Conservation (phyloP, 2,329 filamentous ascomycete genomes). For the Alternaria brassicae region DNA sequence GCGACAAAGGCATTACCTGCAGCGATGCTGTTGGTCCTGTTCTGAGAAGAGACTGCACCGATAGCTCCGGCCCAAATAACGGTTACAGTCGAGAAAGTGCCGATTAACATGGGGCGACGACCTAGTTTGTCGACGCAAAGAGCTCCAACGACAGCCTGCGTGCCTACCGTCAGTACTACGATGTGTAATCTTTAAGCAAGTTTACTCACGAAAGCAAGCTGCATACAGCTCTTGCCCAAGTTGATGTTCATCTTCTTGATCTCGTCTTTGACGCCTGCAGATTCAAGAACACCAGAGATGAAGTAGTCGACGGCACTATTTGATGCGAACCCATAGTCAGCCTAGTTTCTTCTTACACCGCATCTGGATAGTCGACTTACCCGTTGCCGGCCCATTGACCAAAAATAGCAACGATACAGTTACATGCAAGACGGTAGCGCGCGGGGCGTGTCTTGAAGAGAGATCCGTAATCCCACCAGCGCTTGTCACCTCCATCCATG, state of each 20-base stretch:
- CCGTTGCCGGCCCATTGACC: constrained; percentile 54
- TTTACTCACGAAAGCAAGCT: constrained; percentile 38
- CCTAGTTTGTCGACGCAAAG: constrained; percentile 44
- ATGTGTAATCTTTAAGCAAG: no score
- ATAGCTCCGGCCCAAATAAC: constrained; percentile 40
- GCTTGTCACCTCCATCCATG: constrained; percentile 62
- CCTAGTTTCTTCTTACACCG: not conserved
- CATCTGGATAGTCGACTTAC: not conserved
- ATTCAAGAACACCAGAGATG: constrained; percentile 44
- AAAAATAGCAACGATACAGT: constrained; percentile 61
- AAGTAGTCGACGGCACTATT: constrained; percentile 39
- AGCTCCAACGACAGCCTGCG: constrained; percentile 43
- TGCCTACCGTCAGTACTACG: not conserved
- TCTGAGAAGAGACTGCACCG: constrained; percentile 23
- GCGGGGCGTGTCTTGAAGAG: constrained; percentile 58
- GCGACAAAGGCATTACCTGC: constrained; percentile 41
- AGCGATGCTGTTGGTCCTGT: constrained; percentile 18
- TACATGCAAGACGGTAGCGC: constrained; percentile 59
- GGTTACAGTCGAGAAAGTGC: constrained; percentile 26
- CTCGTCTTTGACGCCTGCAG: constrained; percentile 45
- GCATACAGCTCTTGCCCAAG: constrained; percentile 43
- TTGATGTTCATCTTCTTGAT: constrained; percentile 49
- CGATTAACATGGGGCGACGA: constrained; percentile 44
- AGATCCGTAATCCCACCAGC: constrained; percentile 65
- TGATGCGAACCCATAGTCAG: not conserved